Base-by-base conservation (phyloP, 305 asterid species). In the Ajuga reptans region DNA sequence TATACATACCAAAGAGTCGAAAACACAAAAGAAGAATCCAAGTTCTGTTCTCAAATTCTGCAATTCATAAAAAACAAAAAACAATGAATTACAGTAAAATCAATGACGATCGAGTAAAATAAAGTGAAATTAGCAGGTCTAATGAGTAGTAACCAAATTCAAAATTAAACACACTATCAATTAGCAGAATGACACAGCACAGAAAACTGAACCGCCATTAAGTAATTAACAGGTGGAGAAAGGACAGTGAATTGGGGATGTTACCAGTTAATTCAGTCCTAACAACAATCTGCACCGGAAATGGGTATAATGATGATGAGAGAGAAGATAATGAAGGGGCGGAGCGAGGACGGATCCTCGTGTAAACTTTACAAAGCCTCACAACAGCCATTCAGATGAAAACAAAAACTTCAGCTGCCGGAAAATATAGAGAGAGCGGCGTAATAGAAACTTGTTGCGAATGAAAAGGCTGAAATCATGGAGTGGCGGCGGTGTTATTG, bases 361-460 rank as follows among this genome's bases (percentile, higher is more conserved):
- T 78, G 92, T 77, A 78, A 73, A 85, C 79, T 76, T 78, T 78
- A 72, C 73, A 79, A 71, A 82, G 81, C 73, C 78, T 72, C 77
- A 72, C 78, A 75, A 72, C 78, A 75, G 83, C 89, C 95, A 88
- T 88, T 92, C 89, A 86, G 83, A 80, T 75, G 78, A 60, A 78
- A 80, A 58, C 76, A 76, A 60, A 11, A 61, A n/a, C 16, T 18
- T 49, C 9, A 62, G 29, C 64, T 50, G 59, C 54, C 57, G 69
- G 52, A 47, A 14, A 70, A 21, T 41, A 52, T 17, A 52, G 17
- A 66, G 5, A 51, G 17, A 27, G 34, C 29, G 14, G 34, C 41
- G 39, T 14, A 54, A 55, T 41, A 18, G 18, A 53, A 45, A 21
- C 24, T 66, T 66, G 62, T 24, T 12, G 27, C 33, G 36, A 31